A percentile compares a stretch with the other conserved stretches of the same genome.
Conservation (phyloP, 2,329 filamentous ascomycete genomes). For the Huntiella decipiens region DNA sequence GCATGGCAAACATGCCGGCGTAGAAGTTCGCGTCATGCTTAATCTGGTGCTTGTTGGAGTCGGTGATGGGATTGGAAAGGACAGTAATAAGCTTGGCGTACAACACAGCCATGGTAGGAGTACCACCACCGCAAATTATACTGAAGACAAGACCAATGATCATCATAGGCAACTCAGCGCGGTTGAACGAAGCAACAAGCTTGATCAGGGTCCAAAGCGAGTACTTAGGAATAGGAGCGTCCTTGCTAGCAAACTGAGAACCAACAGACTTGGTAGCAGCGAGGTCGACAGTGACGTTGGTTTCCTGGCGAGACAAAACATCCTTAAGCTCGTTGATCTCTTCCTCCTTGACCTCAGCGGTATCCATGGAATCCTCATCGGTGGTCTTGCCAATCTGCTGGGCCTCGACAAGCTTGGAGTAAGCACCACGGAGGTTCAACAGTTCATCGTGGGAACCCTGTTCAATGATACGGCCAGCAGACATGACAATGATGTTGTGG, state of each 20-base stretch:
- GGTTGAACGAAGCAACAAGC: slow-evolving; percentile 66
- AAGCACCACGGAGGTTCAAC: slow-evolving; percentile 50
- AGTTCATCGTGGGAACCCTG: slow-evolving; percentile 76
- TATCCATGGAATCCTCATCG: slow-evolving; percentile 24
- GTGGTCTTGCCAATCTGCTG: slow-evolving; percentile 50
- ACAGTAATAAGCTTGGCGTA: slow-evolving; percentile 75
- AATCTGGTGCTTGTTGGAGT: slow-evolving; percentile 33
- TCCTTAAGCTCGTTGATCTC: slow-evolving; percentile 14
- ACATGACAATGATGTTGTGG: slow-evolving; percentile 92
- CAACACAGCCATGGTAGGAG: slow-evolving; percentile 56
- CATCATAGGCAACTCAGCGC: slow-evolving; percentile 52
- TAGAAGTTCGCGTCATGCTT: slow-evolving; percentile 64
- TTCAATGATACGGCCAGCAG: slow-evolving; percentile 67
- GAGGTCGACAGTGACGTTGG: slow-evolving; percentile 39
- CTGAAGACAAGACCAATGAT: slow-evolving; percentile 52
- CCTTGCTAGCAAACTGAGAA: slow-evolving; percentile 35
- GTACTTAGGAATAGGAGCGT: slow-evolving; percentile 31
- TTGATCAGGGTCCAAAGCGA: slow-evolving; percentile 58
- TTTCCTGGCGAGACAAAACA: slow-evolving; percentile 27
- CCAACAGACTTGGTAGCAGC: slow-evolving; percentile 42
- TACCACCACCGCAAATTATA: slow-evolving; percentile 60
- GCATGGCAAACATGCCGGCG: slow-evolving; percentile 74
- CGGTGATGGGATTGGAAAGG: slow-evolving; percentile 35
- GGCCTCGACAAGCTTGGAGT: slow-evolving; percentile 70
- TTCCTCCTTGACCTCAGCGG: slow-evolving; percentile 19